Evolutionary conservation across 805 yeast genomes (phyloP).

Genomic region (Teunomyces panamensis): DNA sequence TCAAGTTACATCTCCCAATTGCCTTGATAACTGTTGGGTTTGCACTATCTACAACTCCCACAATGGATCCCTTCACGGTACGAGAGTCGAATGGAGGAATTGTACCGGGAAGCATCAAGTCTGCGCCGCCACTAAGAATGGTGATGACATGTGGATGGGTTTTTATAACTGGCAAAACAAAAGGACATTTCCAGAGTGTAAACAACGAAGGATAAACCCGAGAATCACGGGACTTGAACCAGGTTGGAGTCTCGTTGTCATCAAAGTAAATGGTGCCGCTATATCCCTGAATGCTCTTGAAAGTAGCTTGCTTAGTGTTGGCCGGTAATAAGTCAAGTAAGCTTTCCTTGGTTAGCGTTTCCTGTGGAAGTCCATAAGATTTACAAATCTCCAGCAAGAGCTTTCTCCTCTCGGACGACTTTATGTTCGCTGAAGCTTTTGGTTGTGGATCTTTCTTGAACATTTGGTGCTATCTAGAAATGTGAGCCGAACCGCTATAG

Average conservation of each 20-base stretch:
- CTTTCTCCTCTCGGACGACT: constrained; percentile 74
- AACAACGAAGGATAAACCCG: constrained; percentile 66
- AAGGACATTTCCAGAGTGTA: constrained; percentile 69
- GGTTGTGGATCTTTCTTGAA: constrained; percentile 36
- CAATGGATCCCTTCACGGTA: constrained; percentile 53
- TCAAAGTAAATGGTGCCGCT: constrained; percentile 66
- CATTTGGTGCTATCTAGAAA: constrained; percentile 12
- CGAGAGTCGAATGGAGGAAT: constrained; percentile 55
- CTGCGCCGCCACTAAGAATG: constrained; percentile 73
- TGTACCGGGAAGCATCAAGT: constrained; percentile 74
- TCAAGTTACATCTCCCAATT: constrained; percentile 58
- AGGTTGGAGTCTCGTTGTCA: constrained; percentile 62
- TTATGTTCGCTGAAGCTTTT: constrained; percentile 76
- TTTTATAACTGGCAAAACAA: constrained; percentile 58
- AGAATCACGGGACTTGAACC: constrained; percentile 63
- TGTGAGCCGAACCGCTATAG: no score
- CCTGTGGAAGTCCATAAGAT: constrained; percentile 38
- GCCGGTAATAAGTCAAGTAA: constrained; percentile 46
- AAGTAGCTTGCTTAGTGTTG: constrained; percentile 60
- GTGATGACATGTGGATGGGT: constrained; percentile 77
- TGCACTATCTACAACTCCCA: constrained; percentile 64
- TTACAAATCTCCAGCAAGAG: constrained; percentile 43
- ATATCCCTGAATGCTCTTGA: constrained; percentile 48
- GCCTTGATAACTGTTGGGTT: constrained; percentile 67
- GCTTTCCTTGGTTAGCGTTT: constrained; percentile 39